Percentiles rank a stretch among this genome's conserved stretches.
phyloP scores from a whole-genome alignment of 257 asterid genomes.

The Rehmannia glutinosa region DNA sequence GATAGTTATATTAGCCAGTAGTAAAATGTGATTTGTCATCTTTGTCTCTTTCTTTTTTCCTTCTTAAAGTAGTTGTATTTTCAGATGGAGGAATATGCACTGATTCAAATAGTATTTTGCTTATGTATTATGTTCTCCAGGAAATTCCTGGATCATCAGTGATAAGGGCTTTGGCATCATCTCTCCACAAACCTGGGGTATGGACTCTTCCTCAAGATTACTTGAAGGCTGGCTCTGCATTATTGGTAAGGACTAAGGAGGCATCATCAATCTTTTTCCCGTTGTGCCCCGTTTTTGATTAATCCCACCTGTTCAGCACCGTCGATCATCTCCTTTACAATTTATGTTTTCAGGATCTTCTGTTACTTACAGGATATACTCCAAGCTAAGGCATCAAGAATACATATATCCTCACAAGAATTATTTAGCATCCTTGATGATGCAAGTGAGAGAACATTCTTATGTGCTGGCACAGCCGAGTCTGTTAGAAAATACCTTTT shows the following conservation, averaged over 20 bases:
- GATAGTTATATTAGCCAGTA: background rate
- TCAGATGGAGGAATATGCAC: background rate
- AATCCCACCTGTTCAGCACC: conserved; percentile 7
- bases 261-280: conserved; percentile 8
- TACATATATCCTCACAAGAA: conserved; percentile 67
- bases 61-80: background rate
- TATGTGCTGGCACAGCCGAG: conserved; percentile 91
- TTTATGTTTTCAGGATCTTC: conserved; percentile 9
- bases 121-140: conserved; percentile 35
- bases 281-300: too few relatives aligned
- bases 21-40: background rate
- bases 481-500: conserved; percentile 65
- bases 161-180: conserved; percentile 45
- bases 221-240: conserved; percentile 65
- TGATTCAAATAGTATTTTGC: conserved; percentile 2
- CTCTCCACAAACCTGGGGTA: conserved; percentile 52
- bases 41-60: background rate
- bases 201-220: conserved; percentile 74
- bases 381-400: conserved; percentile 58
- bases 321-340: conserved; percentile 2
- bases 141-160: conserved; percentile 67
- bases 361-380: conserved; percentile 65
- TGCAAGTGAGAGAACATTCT: conserved; percentile 91
- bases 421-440: conserved; percentile 83
- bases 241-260: conserved; percentile 74